Base-by-base conservation (phyloP, 202 grass and related monocot genomes). In the Carex arenaria region DNA sequence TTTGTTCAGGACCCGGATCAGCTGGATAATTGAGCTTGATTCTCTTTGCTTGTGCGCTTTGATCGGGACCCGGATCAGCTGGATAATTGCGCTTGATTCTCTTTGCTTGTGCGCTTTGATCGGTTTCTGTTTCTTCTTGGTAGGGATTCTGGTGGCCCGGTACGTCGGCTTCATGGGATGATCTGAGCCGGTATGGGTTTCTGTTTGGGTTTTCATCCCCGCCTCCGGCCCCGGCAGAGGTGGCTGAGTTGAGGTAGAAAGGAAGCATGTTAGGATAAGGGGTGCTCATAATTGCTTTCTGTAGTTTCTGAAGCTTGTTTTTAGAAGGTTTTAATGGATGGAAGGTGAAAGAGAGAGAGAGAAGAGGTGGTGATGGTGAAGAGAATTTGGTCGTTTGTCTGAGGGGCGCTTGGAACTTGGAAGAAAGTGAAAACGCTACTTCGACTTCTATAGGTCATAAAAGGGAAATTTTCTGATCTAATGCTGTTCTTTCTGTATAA, bases 241-340 rank as follows among this genome's bases (percentile, higher is more conserved):
- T 49, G 3, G 61, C 79, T 3, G 79, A 82, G 43, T 65, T 62
- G 79, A 67, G 13, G 14, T 32, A 66, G 3, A 66, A 66, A 31
- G 79, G 43, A 66, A 82, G 4, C 42, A 82, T 52, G 43, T 47
- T 42, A 10, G 61, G 62, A 51, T 82, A 26, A 53, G 79, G 61
- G 61, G 62, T 7, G 61, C 60, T 82, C 79, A 82, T 82, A 54
- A 82, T 28, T n/a, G 40, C 17, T 53, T n/a, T 63, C 47, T 13
- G 32, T 80, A 23, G 11, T 6, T 54, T 53, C 20, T 31, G 40
- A 81, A 82, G 62, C 40, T 82, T 82, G 7, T 13, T 31, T 82
- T 67, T 31, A 82, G 61, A 82, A 34, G 79, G 61, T 67, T 47
- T 82, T 67, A 82, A 82, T 82, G 38, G 79, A 66, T 18, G 10